Evolutionary conservation across 2,329 filamentous ascomycete species (phyloP), one percentile per base, ranked within the genome.

Genomic region (Nakataea oryzae): DNA sequence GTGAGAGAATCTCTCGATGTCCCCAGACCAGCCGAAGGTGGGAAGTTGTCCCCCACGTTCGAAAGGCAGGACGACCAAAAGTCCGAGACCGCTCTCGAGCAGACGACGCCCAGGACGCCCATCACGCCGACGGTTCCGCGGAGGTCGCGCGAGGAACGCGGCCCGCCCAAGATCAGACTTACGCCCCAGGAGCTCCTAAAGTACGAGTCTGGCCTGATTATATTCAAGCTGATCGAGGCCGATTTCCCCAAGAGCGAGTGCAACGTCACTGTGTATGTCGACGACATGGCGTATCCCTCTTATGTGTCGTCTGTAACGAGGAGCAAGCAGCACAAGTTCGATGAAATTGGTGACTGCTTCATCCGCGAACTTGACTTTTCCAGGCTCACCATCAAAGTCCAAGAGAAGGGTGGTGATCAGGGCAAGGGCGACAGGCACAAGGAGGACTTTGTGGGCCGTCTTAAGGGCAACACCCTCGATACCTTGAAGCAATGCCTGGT

Each of bases 361-460:
- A 90, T 99, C 64, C 91, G 95, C 65, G 95, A 99, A 74, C 82
- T 99, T n/a, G 96, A 99, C 66, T 93, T 97, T 69, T 99, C 95
- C 3, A 90, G 89, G 67, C 86, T 99, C 63, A 97, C 93, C 0
- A 82, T 99, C 66, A 90, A 92, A 63, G 81, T 97, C 58, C 86
- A 91, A 56, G 89, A 93, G 70, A 91, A 92, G 72, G 81, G 85
- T 21, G 89, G 96, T 66, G 85, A 84, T 69, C 86, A 87, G 65
- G 86, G 86, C 27, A 85, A 89, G 58, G 86, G 82, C 61, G 83
- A 89, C 63, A 84, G 88, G 61, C 88, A 96, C 56, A 80, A 91
- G 54, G 80, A 91, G 66, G 86, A 89, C 32, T 81, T 50, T 9
- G 41, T 97, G 67, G 91, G 92, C 14, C 92, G 90, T 67, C 78